Base-by-base conservation (phyloP, 768 basidiomycete species). In the Lanmaoa pseudosensibilis region DNA sequence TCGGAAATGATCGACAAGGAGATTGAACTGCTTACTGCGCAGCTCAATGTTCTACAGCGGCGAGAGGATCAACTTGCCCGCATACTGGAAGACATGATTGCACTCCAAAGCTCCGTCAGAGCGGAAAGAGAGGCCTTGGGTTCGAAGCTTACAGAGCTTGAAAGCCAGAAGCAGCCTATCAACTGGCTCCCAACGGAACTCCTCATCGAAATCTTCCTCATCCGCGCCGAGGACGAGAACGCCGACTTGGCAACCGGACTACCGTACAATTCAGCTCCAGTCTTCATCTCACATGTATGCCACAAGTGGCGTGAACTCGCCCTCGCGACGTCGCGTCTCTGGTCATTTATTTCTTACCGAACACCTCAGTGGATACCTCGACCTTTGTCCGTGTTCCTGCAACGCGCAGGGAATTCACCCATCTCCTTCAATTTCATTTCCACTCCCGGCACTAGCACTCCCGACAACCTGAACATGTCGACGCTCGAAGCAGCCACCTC, bases 171-270 rank as follows among this genome's bases (percentile, higher is more conserved):
- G 45, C 69, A 75, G 25, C 81, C 82, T 16, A 73, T 82, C 53
- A 77, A 80, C 57, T 80, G 78, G 76, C 75, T 83, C 45, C 82
- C 82, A 15, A 56, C 73, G 37, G 82, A 83, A 58, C 65, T 83
- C 19, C 74, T 83, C 40, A 60, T 72, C 38, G 71, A 76, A 8
- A 73, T 82, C 50, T 83, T 83, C 56, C 55, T 72, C 51, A 59
- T 72, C 27, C 63, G 65, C 37, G 48, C 60, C 36, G 61, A 65
- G 56, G 68, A 72, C 38, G 62, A 69, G 50, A 60, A 59, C 52
- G 34, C 59, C 25, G 72, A 70, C 44, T 44, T 63, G 23, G 25
- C 52, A 23, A 54, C 62, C 46, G 68, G 65, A 48, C 58, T 70
- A 38, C 50, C 65, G 30, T 71, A 59, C 55, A 72, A 73, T 57